phyloP scores from a whole-genome alignment of 1,139 yeast species.

The Geotrichum macrosporum region DNA sequence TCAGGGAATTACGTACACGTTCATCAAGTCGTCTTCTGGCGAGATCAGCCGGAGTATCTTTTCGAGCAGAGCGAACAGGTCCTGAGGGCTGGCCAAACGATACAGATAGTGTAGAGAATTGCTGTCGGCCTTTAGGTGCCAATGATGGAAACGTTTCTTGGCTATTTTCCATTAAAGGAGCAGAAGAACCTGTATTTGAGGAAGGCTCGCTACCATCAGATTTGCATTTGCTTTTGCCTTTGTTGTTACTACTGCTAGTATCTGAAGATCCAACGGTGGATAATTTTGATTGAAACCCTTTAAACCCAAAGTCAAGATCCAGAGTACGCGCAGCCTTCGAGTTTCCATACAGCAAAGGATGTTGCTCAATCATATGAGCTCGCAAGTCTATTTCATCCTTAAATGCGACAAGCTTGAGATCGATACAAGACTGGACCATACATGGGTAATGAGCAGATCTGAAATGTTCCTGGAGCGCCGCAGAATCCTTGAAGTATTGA shows the following conservation, averaged over 20 bases:
- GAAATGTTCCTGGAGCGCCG: constrained; percentile 71
- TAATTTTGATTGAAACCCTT: constrained; percentile 61
- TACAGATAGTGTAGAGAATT: constrained; percentile 16
- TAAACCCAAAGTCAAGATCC: constrained; percentile 30
- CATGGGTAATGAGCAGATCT: constrained; percentile 70
- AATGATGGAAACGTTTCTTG: constrained; percentile 32
- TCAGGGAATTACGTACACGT: constrained; percentile 59
- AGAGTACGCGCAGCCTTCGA: constrained; percentile 31
- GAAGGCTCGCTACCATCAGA: constrained; percentile 20
- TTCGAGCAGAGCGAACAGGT: constrained; percentile 8
- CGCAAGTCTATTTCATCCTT: constrained; percentile 79
- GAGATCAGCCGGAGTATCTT: constrained; percentile 46
- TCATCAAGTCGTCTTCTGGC: constrained; percentile 70
- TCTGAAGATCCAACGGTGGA: constrained; percentile 44
- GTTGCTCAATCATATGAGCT: constrained; percentile 84
- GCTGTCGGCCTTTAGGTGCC: constrained; percentile 24
- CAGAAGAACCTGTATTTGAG: constrained; percentile 21
- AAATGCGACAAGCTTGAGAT: constrained; percentile 86
- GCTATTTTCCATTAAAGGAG: constrained; percentile 24
- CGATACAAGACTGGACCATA: constrained; percentile 75
- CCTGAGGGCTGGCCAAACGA: constrained; percentile 15
- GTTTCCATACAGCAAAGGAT: constrained; percentile 50
- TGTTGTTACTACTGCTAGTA: constrained; percentile 12
- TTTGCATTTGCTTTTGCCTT: constrained; percentile 2
- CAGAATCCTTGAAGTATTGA: constrained; percentile 75